Percentiles rank a stretch among this genome's conserved stretches.
These are phyloP conservation scores for Gyrodon lividus DNA, from an alignment of 768 basidiomycete species.

Conservation along the genomic window DNA sequence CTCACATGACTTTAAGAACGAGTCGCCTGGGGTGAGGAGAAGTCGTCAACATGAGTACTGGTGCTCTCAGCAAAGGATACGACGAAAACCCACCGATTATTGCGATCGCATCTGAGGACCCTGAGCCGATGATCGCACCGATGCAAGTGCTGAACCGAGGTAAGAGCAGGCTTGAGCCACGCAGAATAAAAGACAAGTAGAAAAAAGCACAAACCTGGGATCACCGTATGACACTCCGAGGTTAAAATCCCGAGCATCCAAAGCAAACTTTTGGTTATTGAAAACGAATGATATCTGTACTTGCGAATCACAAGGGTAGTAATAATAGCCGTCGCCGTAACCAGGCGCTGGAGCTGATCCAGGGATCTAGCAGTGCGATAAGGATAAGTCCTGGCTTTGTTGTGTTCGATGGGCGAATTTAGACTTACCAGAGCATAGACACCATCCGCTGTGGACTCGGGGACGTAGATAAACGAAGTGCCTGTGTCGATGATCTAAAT, in stretches of 20 bases:
- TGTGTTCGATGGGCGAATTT: not conserved
- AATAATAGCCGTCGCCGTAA: constrained; percentile 52
- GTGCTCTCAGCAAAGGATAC: too few species aligned
- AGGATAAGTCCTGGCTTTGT: not conserved
- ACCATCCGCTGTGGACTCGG: constrained; percentile 37
- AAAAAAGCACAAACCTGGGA: constrained; percentile 20
- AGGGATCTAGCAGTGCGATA: constrained; percentile 43
- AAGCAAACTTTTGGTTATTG: constrained; percentile 37
- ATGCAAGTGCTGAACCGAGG: constrained; percentile 54
- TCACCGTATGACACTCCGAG: constrained; percentile 41
- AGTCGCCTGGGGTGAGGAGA: constrained; percentile 40
- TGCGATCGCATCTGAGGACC: constrained; percentile 3
- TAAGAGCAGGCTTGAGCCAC: not conserved
- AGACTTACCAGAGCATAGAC: constrained; percentile 47
- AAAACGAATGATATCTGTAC: constrained; percentile 45
- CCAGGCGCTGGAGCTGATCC: constrained; percentile 40
- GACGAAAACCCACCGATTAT: constrained; percentile 19
- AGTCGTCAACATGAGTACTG: not conserved
- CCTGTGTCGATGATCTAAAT: constrained; percentile 66
- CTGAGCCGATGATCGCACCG: constrained; percentile 50
- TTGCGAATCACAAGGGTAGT: constrained; percentile 48
- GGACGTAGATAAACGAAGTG: constrained; percentile 63
- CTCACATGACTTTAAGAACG: constrained; percentile 68
- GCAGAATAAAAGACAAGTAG: not conserved
- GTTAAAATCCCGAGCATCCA: constrained; percentile 55